Evolutionary conservation across 2,329 filamentous ascomycete species (phyloP), one percentile per base, ranked within the genome.

Genomic region (Pseudogymnoascus pannorum): DNA sequence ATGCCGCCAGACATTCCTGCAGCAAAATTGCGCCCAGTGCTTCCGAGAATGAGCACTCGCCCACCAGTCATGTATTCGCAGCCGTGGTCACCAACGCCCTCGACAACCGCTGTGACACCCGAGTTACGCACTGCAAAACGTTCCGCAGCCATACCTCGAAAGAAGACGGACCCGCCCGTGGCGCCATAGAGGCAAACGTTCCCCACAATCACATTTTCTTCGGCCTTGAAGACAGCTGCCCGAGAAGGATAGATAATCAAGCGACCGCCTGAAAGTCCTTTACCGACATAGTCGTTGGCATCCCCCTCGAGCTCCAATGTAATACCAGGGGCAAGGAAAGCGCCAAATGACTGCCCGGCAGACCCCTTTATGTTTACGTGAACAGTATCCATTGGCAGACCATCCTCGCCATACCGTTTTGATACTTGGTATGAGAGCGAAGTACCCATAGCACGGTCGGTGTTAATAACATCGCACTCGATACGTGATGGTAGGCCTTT

Each of bases 21-120:
- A 69, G 92, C 93, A 72, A 97, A 97, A 81, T 97, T 97, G 69
- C 93, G 92, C 51, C 93, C 93, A 72, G 92, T 96, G 70, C 84
- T 86, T 62, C 93, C 93, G 57, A 97, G 83, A 71, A 96, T 83
- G 66, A 97, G 79, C 58, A 97, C 82, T 72, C 92, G 91, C 72
- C 93, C 93, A 73, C 93, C 93, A 71, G 93, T 97, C 93, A 97
- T 97, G 83, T 97, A 97, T 81, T 97, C 93, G 73, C 92, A 97
- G 65, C 91, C 90, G 74, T 97, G 93, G 75, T 97, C 93, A 81
- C 93, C 93, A 66, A 96, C 85, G 77, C 93, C 93, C 77, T 97
- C 93, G 65, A 97, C 92, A 66, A 97, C 90, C n/a, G 93, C 92
- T 26, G 88, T 96, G 58, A 91, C 93, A 77, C 93, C 93, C 1